phyloP scores from a whole-genome alignment of 306 rosid genomes.

The Begonia loranthoides region DNA sequence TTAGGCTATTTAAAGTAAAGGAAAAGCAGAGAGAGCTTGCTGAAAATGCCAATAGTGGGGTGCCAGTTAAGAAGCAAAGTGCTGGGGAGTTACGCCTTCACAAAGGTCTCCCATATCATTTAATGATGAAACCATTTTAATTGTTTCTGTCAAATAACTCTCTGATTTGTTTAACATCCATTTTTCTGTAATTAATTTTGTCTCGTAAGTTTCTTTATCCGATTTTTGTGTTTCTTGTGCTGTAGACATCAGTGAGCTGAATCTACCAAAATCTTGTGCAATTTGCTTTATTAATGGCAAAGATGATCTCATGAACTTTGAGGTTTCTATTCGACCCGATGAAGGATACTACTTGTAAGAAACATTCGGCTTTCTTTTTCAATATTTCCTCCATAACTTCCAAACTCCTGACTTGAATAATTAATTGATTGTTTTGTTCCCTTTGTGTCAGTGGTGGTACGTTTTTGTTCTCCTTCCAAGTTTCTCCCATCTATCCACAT shows the following conservation, averaged over 20 bases:
- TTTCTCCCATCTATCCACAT: slow-evolving; percentile 42
- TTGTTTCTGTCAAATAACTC: no score
- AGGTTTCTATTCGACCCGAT: slow-evolving; percentile 44
- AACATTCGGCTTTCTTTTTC: not conserved
- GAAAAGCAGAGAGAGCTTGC: slow-evolving; percentile 45
- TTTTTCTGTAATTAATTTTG: not conserved
- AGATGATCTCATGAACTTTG: slow-evolving; percentile 54
- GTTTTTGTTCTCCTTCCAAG: slow-evolving; percentile 39
- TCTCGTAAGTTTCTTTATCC: not conserved
- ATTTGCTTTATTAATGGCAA: slow-evolving; percentile 44
- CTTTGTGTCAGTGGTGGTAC: slow-evolving; percentile 33
- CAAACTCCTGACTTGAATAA: slow-evolving; percentile 5
- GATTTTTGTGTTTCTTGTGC: not conserved
- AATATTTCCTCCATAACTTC: not conserved
- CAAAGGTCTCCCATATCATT: slow-evolving; percentile 16
- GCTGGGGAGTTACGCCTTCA: slow-evolving; percentile 54
- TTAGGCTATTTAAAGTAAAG: slow-evolving; percentile 46
- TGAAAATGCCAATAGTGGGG: slow-evolving; percentile 30
- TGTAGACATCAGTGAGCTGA: slow-evolving; percentile 45
- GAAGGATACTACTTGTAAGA: slow-evolving; percentile 49
- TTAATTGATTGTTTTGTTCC: not conserved
- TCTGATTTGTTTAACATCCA: no score
- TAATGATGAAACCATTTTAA: no score
- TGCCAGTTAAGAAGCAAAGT: slow-evolving; percentile 30
- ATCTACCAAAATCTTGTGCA: slow-evolving; percentile 35